Base-by-base conservation (phyloP, 495 filamentous ascomycete genomes). In the Aspergillus egyptiacus region DNA sequence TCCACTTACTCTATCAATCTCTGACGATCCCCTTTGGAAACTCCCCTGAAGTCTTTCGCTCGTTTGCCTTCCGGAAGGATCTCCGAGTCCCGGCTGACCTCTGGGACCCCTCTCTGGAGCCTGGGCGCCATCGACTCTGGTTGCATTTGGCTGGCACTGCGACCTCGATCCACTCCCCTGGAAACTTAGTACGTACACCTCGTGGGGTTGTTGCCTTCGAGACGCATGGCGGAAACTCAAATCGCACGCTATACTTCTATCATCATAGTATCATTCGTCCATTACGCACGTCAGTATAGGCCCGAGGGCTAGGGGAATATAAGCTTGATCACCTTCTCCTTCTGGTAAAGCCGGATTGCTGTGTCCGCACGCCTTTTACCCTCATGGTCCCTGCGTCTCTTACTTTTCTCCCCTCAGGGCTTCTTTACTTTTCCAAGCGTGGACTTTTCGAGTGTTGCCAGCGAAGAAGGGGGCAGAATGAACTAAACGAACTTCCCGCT, bases 211-310 rank as follows among this genome's bases (percentile, higher is more conserved):
- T 43, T 30, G 18, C 11, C 15, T 32, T 10, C 17, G 41, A 19
- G 41, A 10, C 41, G 28, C 28, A 44, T 44, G 41, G 40, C 18
- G 25, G 15, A 8, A 31, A 31, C 40, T 31, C 25, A 43, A 43
- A 41, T 19, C 14, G 18, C 25, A 15, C 24, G 14, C 40, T 13
- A 31, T 31, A 15, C 24, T 30, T 43, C 38, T 41, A 28, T n/a
- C 27, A 30, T 30, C n/a, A n/a, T 30, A 11, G 27, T 6, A 30
- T 30, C 27, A 32, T n/a, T n/a, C n/a, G 14, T 32, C 9, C 30
- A 13, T 11, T 4, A 32, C 30, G 30, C 30, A 32, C 10, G 30
- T 32, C 30, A 32, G 27, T 5, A 11, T 30, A 30, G 27, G 5
- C 31, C 31, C 4, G 13, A 34, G 6, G 10, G 25, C 10, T 10